Evolutionary conservation across 768 basidiomycete genomes (phyloP).

Genomic region (Antrodiella citrinella): DNA sequence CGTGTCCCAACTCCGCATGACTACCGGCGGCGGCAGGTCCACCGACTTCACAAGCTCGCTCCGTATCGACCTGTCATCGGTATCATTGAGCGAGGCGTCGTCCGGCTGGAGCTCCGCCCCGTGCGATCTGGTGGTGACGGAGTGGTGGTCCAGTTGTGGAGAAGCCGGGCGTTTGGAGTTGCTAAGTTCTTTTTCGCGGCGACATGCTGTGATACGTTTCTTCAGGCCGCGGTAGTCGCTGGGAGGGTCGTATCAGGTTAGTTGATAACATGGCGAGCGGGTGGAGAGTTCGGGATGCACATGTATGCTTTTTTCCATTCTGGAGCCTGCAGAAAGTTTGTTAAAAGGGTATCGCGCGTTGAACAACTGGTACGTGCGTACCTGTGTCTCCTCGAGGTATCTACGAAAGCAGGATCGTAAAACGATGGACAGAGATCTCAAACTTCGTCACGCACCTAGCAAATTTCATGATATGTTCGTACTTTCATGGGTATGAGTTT

Average conservation of each 20-base stretch:
- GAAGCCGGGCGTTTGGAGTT: constrained; percentile 2
- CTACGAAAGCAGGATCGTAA: constrained; percentile 25
- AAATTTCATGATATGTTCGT: constrained; percentile 61
- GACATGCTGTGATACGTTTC: constrained; percentile 52
- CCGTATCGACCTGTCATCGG: too few species aligned
- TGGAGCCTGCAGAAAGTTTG: constrained; percentile 38
- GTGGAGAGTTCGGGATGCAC: constrained; percentile 23
- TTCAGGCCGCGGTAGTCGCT: constrained; percentile 74
- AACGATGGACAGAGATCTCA: background rate
- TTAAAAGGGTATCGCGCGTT: background rate
- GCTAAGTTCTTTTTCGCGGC: constrained; percentile 15
- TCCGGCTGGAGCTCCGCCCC: background rate
- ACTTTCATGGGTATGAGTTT: too few species aligned
- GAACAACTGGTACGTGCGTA: constrained; percentile 12
- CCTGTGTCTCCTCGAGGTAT: constrained; percentile 66
- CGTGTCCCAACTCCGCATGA: background rate
- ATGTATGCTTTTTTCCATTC: constrained; percentile 73
- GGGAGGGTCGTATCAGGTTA: background rate
- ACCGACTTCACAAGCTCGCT: too few species aligned
- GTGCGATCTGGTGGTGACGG: background rate
- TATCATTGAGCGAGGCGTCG: too few species aligned
- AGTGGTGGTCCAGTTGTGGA: background rate
- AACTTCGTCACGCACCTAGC: constrained; percentile 34
- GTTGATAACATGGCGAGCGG: background rate
- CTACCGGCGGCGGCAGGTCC: background rate